Evolutionary conservation across 1,139 yeast species (phyloP).

Genomic region (Candida smagusa): DNA sequence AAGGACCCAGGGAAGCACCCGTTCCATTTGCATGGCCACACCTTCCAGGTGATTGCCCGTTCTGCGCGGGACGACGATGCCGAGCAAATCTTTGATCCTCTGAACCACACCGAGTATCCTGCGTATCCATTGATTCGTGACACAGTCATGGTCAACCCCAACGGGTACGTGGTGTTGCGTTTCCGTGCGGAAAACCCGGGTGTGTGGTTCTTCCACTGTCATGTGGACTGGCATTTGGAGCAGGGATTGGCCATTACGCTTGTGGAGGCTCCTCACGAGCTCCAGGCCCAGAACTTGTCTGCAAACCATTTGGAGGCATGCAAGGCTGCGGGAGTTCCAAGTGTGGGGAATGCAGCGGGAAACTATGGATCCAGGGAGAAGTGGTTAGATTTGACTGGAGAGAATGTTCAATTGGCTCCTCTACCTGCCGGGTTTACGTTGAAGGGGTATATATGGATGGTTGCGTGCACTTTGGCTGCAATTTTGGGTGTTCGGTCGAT

Average conservation of each 20-base stretch:
- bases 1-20: slow-evolving; percentile 85
- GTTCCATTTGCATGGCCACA: slow-evolving; percentile 90
- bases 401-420: slow-evolving; percentile 51
- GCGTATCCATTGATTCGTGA: slow-evolving; percentile 64
- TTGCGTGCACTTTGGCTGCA: slow-evolving; percentile 55
- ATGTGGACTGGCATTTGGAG: slow-evolving; percentile 89
- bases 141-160: slow-evolving; percentile 59
- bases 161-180: slow-evolving; percentile 63
- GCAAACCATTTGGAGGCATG: slow-evolving; percentile 59
- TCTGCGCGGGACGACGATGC: slow-evolving; percentile 48
- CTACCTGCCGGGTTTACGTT: slow-evolving; percentile 68
- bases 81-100: slow-evolving; percentile 51
- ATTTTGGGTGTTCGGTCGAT: slow-evolving; percentile 56
- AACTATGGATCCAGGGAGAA: slow-evolving; percentile 29
- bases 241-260: slow-evolving; percentile 78
- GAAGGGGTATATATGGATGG: slow-evolving; percentile 64
- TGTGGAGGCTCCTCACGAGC: slow-evolving; percentile 66
- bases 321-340: slow-evolving; percentile 44
- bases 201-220: slow-evolving; percentile 93
- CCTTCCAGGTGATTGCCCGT: slow-evolving; percentile 69
- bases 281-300: slow-evolving; percentile 35
- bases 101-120: slow-evolving; percentile 54
- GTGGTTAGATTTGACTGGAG: slow-evolving; percentile 56
- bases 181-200: slow-evolving; percentile 84
- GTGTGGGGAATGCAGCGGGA: slow-evolving; percentile 72